A percentile compares a stretch with the other conserved stretches of the same genome.
phyloP scores from a whole-genome alignment of 2,329 filamentous ascomycete species.

The Trichoderma sp. region DNA sequence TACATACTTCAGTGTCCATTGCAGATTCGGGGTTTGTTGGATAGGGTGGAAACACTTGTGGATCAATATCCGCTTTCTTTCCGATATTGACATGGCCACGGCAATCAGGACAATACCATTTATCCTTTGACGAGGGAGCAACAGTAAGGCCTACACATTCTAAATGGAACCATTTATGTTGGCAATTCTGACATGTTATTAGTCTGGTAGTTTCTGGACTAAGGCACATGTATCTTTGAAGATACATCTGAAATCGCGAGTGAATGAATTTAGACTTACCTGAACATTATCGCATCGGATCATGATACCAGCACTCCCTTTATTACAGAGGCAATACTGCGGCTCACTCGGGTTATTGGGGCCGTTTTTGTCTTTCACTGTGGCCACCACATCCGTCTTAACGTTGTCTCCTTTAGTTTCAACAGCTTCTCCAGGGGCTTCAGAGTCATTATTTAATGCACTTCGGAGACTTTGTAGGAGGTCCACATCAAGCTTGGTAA shows the following conservation, averaged over 20 bases:
- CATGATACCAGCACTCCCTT: not conserved
- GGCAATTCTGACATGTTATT: not conserved
- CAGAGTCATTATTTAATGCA: fast-evolving
- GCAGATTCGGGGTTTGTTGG: no score
- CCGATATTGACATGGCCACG: not conserved
- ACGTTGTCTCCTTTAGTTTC: not conserved
- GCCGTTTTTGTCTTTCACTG: not conserved
- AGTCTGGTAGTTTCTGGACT: no score
- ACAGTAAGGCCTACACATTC: not conserved
- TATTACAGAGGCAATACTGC: not conserved
- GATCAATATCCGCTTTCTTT: not conserved
- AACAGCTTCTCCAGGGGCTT: not conserved
- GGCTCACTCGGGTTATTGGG: no score
- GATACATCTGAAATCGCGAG: no score
- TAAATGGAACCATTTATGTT: not conserved
- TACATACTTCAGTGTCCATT: conserved; percentile 84
- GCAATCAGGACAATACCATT: not conserved
- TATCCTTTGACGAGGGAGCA: not conserved
- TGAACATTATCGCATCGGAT: not conserved
- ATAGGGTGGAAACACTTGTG: conserved; percentile 58
- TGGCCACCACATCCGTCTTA: no score
- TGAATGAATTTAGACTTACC: not conserved
- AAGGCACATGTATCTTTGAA: no score
- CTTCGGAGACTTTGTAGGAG: not conserved
- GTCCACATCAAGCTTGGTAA: not conserved